Conservation (phyloP, 805 yeast genomes). For the Tetrapisispora arboricola region DNA sequence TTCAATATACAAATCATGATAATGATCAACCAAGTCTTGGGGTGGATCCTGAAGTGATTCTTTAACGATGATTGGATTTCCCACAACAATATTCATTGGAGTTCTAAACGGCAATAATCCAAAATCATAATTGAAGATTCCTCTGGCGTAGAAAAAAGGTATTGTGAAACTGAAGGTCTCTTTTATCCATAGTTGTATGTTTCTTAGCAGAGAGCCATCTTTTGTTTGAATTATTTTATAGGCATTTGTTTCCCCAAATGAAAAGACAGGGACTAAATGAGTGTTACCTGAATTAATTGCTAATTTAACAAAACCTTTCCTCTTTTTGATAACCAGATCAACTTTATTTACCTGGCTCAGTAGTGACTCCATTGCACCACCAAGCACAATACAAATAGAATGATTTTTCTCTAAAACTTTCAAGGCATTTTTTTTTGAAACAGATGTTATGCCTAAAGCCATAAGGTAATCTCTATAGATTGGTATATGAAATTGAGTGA, state of each 20-base stretch:
- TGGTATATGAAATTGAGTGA: constrained; percentile 76
- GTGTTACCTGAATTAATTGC: constrained; percentile 76
- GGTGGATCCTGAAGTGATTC: constrained; percentile 40
- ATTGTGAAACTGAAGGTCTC: constrained; percentile 67
- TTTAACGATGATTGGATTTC: constrained; percentile 48
- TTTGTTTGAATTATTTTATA: constrained; percentile 41
- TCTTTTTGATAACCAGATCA: constrained; percentile 59
- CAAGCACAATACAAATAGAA: constrained; percentile 83
- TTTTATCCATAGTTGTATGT: constrained; percentile 66
- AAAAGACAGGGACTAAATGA: constrained; percentile 74
- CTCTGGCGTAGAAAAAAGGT: constrained; percentile 87
- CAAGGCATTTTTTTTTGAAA: constrained; percentile 61
- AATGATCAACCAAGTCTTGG: constrained; percentile 47
- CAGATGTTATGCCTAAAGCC: constrained; percentile 76
- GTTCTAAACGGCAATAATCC: constrained; percentile 82
- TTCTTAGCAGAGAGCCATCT: constrained; percentile 37
- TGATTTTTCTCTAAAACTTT: constrained; percentile 52
- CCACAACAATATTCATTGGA: constrained; percentile 67
- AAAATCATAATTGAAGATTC: constrained; percentile 83
- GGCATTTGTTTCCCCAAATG: constrained; percentile 80
- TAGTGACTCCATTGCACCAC: constrained; percentile 90
- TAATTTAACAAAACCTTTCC: constrained; percentile 82
- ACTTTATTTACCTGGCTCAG: constrained; percentile 44
- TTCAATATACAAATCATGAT: constrained; percentile 60
- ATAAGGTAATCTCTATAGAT: constrained; percentile 77